Evolutionary conservation across 352 stramenopile species (phyloP).

Genomic region (Pythium folliculosum): DNA sequence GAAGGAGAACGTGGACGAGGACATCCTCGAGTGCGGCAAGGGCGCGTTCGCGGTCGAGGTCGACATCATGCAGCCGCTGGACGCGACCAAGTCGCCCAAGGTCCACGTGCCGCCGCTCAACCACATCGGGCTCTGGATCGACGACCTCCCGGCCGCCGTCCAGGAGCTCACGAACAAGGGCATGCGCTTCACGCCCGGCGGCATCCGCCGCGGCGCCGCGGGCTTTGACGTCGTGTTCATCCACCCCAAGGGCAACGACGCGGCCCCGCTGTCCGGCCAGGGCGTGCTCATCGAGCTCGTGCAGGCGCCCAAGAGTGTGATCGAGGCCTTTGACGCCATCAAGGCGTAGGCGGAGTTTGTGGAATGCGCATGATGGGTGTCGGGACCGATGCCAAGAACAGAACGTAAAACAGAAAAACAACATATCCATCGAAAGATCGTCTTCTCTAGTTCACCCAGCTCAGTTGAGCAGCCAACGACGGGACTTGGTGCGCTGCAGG

Average conservation of each 20-base stretch:
- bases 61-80: conserved; percentile 98
- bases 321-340: conserved; percentile 77
- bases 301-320: conserved; percentile 92
- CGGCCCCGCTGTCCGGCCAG: conserved; percentile 88
- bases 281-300: conserved; percentile 98
- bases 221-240: conserved; percentile 98
- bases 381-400: background rate
- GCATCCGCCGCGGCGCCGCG: conserved; percentile 96
- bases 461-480: conserved; percentile 60
- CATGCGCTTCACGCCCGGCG: conserved; percentile 96
- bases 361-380: background rate
- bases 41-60: conserved; percentile 94
- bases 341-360: conserved; percentile 28
- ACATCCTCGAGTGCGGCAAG: conserved; percentile 94
- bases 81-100: conserved; percentile 91
- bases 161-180: conserved; percentile 91
- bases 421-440: background rate
- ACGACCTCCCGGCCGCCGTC: conserved; percentile 92
- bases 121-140: conserved; percentile 98
- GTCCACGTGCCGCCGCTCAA: conserved; percentile 97
- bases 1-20: conserved; percentile 98
- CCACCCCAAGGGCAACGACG: conserved; percentile 97
- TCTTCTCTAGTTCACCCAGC: background rate
- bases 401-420: background rate
- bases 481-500: conserved; percentile 56